Evolutionary conservation across 768 basidiomycete genomes (phyloP), one percentile per base, ranked within the genome.

Genomic region (Tremella fuciformis): DNA sequence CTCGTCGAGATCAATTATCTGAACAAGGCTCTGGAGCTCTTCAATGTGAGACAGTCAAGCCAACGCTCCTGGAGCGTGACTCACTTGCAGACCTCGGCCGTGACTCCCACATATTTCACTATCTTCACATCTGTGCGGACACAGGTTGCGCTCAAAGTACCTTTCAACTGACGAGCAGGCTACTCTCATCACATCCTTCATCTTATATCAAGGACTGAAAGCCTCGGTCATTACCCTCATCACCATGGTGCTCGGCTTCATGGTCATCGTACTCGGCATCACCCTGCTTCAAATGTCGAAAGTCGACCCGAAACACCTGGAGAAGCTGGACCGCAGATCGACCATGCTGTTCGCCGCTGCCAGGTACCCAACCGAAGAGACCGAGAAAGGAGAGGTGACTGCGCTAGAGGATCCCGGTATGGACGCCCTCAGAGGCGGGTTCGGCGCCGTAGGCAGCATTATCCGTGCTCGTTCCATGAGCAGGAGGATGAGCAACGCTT

Each of bases 21-120:
- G 59, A 97, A 96, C 78, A 86, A 92, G 59, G 96, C 96, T 16
- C 85, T 99, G 59, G 96, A 92, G 57, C 80, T 97, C 37, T 98
- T 92, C 82, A 64, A 67, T 21, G 65, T 66, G 50, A 64, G 69
- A 57, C 1, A n/a, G n/a, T n/a, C n/a, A n/a, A n/a, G n/a, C n/a
- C n/a, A n/a, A n/a, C 11, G 16, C 22, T 24, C 9, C 13, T 19
- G 21, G 11, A 13, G 37, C 22, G 54, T 37, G 3, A 29, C 62
- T 37, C 19, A 63, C 44, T 21, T 46, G 15, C 24, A 26, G 16
- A 94, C 96, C 78, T 81, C 81, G 0, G 78, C 76, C 76, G 79
- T 76, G 37, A 67, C 73, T 8, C 77, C 76, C 0, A 74, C 78
- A 1, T 80, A 81, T 62, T 80, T 79, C 63, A 76, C 78, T 60